Conservation (phyloP, 768 basidiomycete species). For the Fomitopsis pulvina region DNA sequence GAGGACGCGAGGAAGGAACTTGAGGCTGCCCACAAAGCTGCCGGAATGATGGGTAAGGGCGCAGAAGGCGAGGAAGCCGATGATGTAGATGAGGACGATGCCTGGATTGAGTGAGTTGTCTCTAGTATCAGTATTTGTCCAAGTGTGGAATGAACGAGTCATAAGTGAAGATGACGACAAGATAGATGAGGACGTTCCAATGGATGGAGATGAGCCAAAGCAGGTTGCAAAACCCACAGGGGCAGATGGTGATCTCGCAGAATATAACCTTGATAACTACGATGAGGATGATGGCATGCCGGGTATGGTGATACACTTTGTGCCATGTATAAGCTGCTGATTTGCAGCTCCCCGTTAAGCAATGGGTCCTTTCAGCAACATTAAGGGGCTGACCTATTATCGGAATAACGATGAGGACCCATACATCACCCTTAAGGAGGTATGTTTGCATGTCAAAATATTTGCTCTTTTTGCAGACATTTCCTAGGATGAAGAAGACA, state of each 20-base stretch:
- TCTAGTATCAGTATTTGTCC: neutral
- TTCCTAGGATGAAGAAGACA: constrained; percentile 59
- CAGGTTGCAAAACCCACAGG: constrained; percentile 21
- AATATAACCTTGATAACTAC: constrained; percentile 90
- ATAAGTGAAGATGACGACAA: constrained; percentile 45
- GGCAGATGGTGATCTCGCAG: constrained; percentile 61
- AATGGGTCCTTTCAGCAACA: constrained; percentile 84
- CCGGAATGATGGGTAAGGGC: constrained; percentile 61
- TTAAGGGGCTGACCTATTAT: constrained; percentile 92
- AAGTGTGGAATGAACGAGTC: constrained; percentile 14
- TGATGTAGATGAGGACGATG: constrained; percentile 37
- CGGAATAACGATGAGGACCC: constrained; percentile 91
- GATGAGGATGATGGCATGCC: constrained; percentile 62
- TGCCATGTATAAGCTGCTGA: neutral
- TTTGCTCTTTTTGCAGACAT: constrained; percentile 7
- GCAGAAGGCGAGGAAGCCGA: constrained; percentile 63
- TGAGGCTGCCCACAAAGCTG: constrained; percentile 73
- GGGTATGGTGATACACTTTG: constrained; percentile 20
- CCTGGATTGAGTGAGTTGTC: constrained; percentile 84
- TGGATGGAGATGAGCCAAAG: constrained; percentile 31
- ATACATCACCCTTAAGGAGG: constrained; percentile 93
- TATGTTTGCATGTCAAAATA: constrained; percentile 25
- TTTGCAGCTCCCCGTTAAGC: constrained; percentile 28
- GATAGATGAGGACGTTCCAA: constrained; percentile 46
- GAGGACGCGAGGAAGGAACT: constrained; percentile 87